Percentiles rank a stretch among this genome's conserved stretches.
These are phyloP conservation scores for Zizania latifolia DNA, from an alignment of 176 grass and related monocot species.

Conservation along the genomic window DNA sequence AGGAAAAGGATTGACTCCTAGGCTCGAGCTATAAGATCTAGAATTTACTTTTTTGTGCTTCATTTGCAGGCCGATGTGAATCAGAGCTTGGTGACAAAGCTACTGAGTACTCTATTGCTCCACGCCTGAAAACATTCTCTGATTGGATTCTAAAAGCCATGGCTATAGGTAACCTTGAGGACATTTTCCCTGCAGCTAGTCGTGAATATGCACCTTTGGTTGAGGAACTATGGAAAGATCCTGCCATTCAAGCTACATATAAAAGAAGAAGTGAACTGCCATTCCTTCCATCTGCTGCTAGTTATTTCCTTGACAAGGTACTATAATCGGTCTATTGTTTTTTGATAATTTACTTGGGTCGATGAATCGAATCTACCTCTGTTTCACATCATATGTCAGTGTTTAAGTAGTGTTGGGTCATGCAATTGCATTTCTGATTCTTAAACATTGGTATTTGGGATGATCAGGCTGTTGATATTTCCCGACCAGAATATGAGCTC, in stretches of 20 bases:
- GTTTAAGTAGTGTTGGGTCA: neutral
- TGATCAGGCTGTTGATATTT: constrained; percentile 84
- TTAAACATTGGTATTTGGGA: constrained; percentile 21
- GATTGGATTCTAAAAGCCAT: constrained; percentile 93
- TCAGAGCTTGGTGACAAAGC: constrained; percentile 24
- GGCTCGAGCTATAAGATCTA: neutral
- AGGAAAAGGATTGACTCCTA: neutral
- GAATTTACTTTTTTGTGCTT: constrained; percentile 13
- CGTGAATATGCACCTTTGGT: constrained; percentile 87
- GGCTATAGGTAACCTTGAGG: constrained; percentile 87
- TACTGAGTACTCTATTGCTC: constrained; percentile 57
- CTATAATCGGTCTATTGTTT: constrained; percentile 7
- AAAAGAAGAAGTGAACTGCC: constrained; percentile 58
- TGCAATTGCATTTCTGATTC: neutral
- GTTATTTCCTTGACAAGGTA: constrained; percentile 94
- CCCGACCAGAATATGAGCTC: constrained; percentile 76
- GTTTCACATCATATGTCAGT: neutral
- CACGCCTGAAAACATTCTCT: constrained; percentile 68
- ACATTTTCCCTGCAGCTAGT: constrained; percentile 81
- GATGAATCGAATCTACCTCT: neutral
- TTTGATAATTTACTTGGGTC: neutral
- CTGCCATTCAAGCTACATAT: constrained; percentile 91
- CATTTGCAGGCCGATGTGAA: constrained; percentile 34
- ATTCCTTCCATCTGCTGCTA: constrained; percentile 55
- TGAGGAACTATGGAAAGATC: constrained; percentile 94